Base-by-base conservation (phyloP, 2,329 filamentous ascomycete genomes). In the Madurella mycetomatis region DNA sequence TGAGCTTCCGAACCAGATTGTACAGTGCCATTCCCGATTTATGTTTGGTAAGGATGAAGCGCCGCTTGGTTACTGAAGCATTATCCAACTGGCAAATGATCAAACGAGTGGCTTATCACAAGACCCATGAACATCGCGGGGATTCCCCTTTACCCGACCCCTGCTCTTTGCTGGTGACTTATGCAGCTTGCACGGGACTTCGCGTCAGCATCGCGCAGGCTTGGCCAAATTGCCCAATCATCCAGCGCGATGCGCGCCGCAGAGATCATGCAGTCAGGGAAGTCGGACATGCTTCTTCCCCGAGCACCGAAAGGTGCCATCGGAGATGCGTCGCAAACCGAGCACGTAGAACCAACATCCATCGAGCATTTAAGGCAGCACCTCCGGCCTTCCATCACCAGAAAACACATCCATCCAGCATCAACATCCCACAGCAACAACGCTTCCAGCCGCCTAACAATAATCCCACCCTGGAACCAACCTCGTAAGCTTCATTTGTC, bases 221-320 rank as follows among this genome's bases (percentile, higher is more conserved):
- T 11, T 8, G n/a, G 7, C 12, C 16, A 13, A 8, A 16, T 31
- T 19, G 16, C 40, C 44, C 53, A 55, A 55, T 51, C 48, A 55
- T 51, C 48, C 48, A 44, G 44, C 53, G 44, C 48, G 53, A 48
- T 31, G 15, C 53, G 53, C 44, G 48, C 44, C 48, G 40, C 19
- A 48, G 42, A 43, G 47, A 11, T 34, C 13, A 25, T 32, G 5
- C 25, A 8, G 7, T n/a, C n/a, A 1, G 2, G 17, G 5, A 12
- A 9, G 11, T 37, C 34, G 34, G 34, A 37, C 2, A 37, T 11
- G 4, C 34, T 4, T 11, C 11, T 4, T 9, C 34, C 9, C 34
- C 34, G 34, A 37, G 11, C 11, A 37, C 34, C 34, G 34, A 37
- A 37, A 9, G 13, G 34, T 11, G 34, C 2, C 4, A 11, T 37